Percentiles rank a stretch among this genome's conserved stretches.
Conservation (phyloP, 208 protist species). For the Acanthamoeba castellanii region DNA sequence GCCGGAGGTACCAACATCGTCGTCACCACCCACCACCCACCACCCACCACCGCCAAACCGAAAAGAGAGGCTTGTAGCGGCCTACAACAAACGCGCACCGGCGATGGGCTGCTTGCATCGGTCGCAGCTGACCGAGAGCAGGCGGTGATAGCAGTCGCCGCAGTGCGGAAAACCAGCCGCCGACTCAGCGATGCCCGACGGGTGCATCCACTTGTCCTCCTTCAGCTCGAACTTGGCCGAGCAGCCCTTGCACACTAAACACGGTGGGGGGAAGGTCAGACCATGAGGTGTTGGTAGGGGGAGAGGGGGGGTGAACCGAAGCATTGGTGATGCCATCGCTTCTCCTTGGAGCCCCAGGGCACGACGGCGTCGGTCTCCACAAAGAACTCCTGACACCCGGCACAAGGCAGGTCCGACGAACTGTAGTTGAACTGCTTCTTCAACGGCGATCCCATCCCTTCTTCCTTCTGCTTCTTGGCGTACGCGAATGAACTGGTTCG, state of each 20-base stretch:
- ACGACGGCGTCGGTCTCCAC: constrained; percentile 23
- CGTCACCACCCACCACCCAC: no score
- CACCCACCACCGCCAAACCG: no score
- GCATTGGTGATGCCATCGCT: constrained; percentile 23
- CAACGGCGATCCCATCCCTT: neutral
- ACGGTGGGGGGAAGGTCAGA: neutral
- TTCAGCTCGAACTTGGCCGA: constrained; percentile 32
- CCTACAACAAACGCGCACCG: neutral
- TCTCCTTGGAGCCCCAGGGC: constrained; percentile 34
- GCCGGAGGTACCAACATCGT: no score
- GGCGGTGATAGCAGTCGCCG: neutral
- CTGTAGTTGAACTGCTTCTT: constrained; percentile 56
- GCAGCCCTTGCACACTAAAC: constrained; percentile 8
- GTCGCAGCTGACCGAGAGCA: neutral
- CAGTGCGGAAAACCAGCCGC: neutral
- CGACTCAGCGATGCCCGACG: constrained; percentile 22
- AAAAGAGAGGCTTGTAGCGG: neutral
- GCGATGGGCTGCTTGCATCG: neutral
- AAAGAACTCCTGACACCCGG: constrained; percentile 16
- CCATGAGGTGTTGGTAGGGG: no score
- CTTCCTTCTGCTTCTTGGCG: neutral
- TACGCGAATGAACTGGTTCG: no score
- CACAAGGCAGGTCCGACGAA: neutral
- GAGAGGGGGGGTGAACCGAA: neutral
- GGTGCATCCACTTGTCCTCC: constrained; percentile 24